phyloP scores from a whole-genome alignment of 2,329 filamentous ascomycete species.

The Zymoseptoria passerinii region DNA sequence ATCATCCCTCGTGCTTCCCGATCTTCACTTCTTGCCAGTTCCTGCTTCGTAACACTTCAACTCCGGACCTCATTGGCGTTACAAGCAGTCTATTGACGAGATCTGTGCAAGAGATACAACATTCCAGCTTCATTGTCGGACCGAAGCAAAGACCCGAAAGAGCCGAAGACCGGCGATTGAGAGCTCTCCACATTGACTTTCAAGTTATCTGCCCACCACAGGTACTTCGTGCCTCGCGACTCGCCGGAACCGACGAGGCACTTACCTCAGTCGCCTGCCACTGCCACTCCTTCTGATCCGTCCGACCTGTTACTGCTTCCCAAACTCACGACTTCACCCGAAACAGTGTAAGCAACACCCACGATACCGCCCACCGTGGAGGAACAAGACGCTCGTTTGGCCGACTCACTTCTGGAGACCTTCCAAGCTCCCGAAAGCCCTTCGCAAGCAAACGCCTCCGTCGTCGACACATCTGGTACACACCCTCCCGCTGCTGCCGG shows the following conservation, averaged over 20 bases:
- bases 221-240: background rate
- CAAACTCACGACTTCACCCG: background rate
- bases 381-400: constrained; percentile 12
- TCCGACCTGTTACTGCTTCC: background rate
- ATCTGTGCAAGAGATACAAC: background rate
- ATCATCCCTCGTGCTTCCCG: background rate
- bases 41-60: background rate
- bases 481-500: constrained; percentile 16
- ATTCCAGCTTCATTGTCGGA: background rate
- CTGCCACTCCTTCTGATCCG: background rate
- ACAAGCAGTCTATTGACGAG: background rate
- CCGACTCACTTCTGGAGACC: constrained; percentile 17
- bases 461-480: constrained; percentile 8
- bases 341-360: background rate
- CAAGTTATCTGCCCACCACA: background rate
- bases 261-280: too few relatives aligned
- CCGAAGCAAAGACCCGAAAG: background rate
- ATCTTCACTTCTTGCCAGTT: background rate
- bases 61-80: background rate
- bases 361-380: constrained; percentile 14
- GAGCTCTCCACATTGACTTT: background rate
- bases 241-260: background rate
- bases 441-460: constrained; percentile 1
- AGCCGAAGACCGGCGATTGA: background rate
- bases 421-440: constrained; percentile 11